These are phyloP conservation scores for Galium porrigens DNA, from an alignment of 305 asterid genomes.

Conservation along the genomic window DNA sequence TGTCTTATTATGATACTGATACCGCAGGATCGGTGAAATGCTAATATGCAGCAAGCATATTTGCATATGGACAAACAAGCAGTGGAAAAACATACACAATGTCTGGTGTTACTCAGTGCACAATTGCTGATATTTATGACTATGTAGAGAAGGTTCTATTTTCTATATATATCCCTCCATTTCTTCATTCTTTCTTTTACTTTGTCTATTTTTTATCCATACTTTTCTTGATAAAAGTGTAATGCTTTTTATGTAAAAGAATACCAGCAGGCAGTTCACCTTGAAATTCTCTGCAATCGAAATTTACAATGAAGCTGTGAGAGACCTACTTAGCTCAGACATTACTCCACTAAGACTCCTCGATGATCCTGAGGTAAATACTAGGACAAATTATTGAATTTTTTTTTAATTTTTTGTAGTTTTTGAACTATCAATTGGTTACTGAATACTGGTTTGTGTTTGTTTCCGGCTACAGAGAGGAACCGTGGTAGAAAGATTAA, in stretches of 20 bases:
- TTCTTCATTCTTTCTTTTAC: background rate
- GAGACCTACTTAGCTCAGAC: conserved; percentile 77
- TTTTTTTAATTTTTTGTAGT: background rate
- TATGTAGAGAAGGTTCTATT: conserved; percentile 34
- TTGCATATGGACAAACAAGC: conserved; percentile 95
- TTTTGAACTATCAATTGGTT: background rate
- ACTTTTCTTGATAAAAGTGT: background rate
- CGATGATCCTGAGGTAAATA: conserved; percentile 78
- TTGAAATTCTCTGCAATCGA: conserved; percentile 90
- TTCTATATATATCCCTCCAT: background rate
- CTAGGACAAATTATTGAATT: background rate
- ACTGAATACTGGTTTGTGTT: background rate
- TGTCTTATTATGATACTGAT: background rate
- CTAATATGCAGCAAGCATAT: conserved; percentile 60
- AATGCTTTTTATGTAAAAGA: conserved; percentile 24
- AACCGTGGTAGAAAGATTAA: conserved; percentile 67
- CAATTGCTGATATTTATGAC: conserved; percentile 62
- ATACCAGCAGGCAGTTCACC: conserved; percentile 44
- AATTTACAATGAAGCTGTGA: conserved; percentile 78
- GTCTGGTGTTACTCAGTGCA: conserved; percentile 56
- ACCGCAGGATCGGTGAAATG: conserved; percentile 10
- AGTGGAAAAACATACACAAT: conserved; percentile 94
- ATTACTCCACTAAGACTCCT: conserved; percentile 63
- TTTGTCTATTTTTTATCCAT: background rate
- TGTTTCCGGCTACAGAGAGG: conserved; percentile 43